Evolutionary conservation across 257 asterid genomes (phyloP).

Genomic region (Solanum ossicruentum): DNA sequence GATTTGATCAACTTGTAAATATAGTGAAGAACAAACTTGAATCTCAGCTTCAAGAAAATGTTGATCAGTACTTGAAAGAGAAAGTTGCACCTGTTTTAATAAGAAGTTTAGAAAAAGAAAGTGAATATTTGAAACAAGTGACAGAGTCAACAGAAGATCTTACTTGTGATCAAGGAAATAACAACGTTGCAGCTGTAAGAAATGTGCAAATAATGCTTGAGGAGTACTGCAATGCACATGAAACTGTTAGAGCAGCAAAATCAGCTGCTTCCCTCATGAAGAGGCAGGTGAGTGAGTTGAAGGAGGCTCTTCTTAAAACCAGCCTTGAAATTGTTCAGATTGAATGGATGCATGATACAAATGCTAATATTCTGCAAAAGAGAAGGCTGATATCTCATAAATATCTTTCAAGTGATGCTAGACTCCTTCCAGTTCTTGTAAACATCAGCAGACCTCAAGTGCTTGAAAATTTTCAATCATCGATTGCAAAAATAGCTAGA

Average conservation of each 20-base stretch:
- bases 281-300: constrained; percentile 64
- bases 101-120: constrained; percentile 57
- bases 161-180: constrained; percentile 23
- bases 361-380: constrained; percentile 47
- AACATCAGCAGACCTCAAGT: constrained; percentile 63
- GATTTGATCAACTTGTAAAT: constrained; percentile 82
- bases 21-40: constrained; percentile 51
- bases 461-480: constrained; percentile 61
- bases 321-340: constrained; percentile 72
- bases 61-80: constrained; percentile 66
- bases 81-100: constrained; percentile 56
- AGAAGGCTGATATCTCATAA: constrained; percentile 47
- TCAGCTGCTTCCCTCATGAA: constrained; percentile 75
- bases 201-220: constrained; percentile 64
- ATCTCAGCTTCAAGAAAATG: constrained; percentile 56
- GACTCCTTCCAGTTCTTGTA: constrained; percentile 46
- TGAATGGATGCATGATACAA: constrained; percentile 84
- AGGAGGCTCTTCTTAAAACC: constrained; percentile 66
- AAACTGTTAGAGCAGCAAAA: constrained; percentile 80
- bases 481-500: constrained; percentile 61
- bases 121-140: constrained; percentile 37
- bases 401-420: constrained; percentile 42
- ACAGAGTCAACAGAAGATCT: constrained; percentile 30
- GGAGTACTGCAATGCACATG: constrained; percentile 83
- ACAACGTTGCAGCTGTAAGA: constrained; percentile 28